A percentile compares a stretch with the other conserved stretches of the same genome.
Evolutionary conservation across 495 filamentous ascomycete genomes (phyloP).

Genomic region (Chaetomium cochliodes): DNA sequence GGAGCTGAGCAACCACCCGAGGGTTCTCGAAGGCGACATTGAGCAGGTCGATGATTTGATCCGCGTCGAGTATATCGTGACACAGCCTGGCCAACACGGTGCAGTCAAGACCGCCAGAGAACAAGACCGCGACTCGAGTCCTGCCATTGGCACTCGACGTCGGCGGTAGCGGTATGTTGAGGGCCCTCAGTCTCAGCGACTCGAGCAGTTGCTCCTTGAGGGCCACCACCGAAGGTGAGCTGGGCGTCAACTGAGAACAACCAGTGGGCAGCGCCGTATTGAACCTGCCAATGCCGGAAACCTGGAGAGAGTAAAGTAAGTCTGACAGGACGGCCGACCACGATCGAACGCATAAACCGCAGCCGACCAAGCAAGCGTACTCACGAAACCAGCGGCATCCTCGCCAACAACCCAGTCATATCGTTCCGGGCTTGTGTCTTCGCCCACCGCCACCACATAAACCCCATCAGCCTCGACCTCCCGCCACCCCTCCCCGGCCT

Average conservation of each 20-base stretch:
- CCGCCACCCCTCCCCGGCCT: conserved; percentile 58
- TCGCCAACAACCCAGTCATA: conserved; percentile 29
- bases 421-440: not conserved
- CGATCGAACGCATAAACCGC: not conserved
- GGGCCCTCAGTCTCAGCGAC: conserved; percentile 64
- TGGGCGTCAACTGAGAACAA: conserved; percentile 40
- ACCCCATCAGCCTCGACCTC: conserved; percentile 85
- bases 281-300: conserved; percentile 60
- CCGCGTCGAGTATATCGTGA: conserved; percentile 71
- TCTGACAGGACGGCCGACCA: conserved; percentile 33
- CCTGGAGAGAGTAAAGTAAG: conserved; percentile 45
- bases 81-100: conserved; percentile 77
- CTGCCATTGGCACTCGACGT: conserved; percentile 27
- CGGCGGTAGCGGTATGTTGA: conserved; percentile 63
- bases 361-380: conserved; percentile 22
- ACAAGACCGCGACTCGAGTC: conserved; percentile 74
- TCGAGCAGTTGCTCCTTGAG: conserved; percentile 59
- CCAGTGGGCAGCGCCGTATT: conserved; percentile 53
- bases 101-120: conserved; percentile 93
- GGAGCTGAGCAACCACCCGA: conserved; percentile 54
- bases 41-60: conserved; percentile 76
- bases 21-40: conserved; percentile 98
- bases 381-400: conserved; percentile 41
- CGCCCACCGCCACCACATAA: conserved; percentile 58
- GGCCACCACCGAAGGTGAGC: conserved; percentile 54